A percentile compares a stretch with the other conserved stretches of the same genome.
Conservation (phyloP, 441 rosid genomes). For the Pelargonium cotyledonis region DNA sequence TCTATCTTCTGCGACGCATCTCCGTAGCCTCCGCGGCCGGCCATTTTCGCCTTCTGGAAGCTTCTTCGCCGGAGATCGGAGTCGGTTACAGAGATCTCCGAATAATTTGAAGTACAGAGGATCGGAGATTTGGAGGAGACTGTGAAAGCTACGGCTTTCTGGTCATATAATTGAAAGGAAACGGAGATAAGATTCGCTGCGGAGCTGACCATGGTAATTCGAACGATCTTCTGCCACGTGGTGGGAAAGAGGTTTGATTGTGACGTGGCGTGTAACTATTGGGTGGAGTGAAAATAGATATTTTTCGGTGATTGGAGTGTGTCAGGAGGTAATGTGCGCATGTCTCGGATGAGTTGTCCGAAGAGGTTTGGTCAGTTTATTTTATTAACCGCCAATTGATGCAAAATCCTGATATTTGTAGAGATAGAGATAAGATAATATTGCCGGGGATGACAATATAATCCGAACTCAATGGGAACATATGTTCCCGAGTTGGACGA, state of each 20-base stretch:
- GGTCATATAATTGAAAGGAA: background rate
- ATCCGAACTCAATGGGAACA: too few species aligned
- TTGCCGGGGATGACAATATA: background rate
- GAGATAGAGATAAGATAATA: background rate
- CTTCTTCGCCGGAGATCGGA: conserved; percentile 1
- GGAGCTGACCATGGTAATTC: background rate
- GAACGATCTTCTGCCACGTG: background rate
- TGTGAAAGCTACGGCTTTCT: background rate
- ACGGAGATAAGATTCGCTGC: background rate
- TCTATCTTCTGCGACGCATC: conserved; percentile 69
- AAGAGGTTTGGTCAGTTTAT: background rate
- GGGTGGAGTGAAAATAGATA: background rate
- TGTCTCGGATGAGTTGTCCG: conserved; percentile 18
- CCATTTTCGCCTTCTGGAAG: conserved; percentile 26
- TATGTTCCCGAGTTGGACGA: too few species aligned
- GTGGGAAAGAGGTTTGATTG: too few species aligned
- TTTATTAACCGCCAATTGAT: background rate
- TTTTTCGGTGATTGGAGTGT: conserved; percentile 6
- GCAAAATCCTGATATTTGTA: background rate
- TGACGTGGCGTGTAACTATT: background rate
- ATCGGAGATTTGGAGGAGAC: background rate
- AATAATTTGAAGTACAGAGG: background rate
- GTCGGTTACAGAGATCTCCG: background rate
- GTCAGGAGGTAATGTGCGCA: conserved; percentile 15
- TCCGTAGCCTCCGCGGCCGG: conserved; percentile 64